Evolutionary conservation across 1,284 basidiomycete genomes (phyloP).

Genomic region (Coniferiporia sulphurascens): DNA sequence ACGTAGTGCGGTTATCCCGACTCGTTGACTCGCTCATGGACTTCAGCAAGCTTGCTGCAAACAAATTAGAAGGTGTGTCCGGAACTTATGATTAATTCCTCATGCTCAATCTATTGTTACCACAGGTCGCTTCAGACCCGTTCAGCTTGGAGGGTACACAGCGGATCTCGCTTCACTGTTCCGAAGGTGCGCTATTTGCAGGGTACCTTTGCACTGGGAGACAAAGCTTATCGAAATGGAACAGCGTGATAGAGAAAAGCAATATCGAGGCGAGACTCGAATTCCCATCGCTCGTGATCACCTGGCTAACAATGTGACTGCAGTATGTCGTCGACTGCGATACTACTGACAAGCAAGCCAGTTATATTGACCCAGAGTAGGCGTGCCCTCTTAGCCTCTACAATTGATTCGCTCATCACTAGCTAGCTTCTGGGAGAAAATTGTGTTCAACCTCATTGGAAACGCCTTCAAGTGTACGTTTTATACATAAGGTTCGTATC

Average conservation of each 20-base stretch:
- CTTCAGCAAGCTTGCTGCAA: conserved; percentile 27
- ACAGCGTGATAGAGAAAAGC: conserved; percentile 27
- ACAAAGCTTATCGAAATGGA: not conserved
- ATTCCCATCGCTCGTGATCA: not conserved
- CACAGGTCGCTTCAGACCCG: conserved; percentile 25
- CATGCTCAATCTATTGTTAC: not conserved
- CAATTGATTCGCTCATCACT: not conserved
- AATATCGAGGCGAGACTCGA: conserved; percentile 21
- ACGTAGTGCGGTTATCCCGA: conserved; percentile 25
- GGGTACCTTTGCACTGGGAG: not conserved
- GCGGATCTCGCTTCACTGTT: conserved; percentile 29
- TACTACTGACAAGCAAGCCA: conserved; percentile 13
- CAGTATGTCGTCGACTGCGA: conserved; percentile 25
- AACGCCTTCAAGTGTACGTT: conserved; percentile 30
- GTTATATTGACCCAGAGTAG: conserved; percentile 27
- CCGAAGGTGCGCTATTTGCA: conserved; percentile 16
- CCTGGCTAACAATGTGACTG: not conserved
- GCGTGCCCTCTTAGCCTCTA: not conserved
- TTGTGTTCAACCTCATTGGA: conserved; percentile 30
- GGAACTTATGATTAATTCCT: not conserved
- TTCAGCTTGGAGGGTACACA: conserved; percentile 25
- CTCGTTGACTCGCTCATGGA: conserved; percentile 30
- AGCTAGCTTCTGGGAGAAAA: conserved; percentile 29
- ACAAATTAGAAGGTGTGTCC: conserved; percentile 23
- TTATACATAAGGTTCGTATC: not conserved